Conservation (phyloP, 2,329 filamentous ascomycete genomes). For the Paracoccidioides lutzii region DNA sequence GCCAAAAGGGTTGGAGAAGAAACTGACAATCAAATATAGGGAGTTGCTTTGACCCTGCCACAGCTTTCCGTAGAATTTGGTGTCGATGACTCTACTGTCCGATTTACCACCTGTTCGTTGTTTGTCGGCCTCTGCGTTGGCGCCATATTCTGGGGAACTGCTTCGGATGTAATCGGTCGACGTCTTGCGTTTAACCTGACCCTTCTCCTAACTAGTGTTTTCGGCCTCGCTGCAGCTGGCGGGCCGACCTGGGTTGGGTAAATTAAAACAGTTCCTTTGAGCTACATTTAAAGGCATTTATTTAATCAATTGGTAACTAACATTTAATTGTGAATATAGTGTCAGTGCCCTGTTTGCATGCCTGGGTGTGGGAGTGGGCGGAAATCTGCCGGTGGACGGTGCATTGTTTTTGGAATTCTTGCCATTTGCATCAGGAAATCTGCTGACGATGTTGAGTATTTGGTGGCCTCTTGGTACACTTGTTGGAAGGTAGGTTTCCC, state of each 20-base stretch:
- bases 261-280: slow-evolving; percentile 14
- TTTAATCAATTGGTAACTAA: neutral
- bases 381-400: slow-evolving; percentile 67
- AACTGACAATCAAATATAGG: slow-evolving; percentile 31
- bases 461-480: slow-evolving; percentile 83
- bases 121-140: slow-evolving; percentile 67
- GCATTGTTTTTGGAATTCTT: slow-evolving; percentile 75
- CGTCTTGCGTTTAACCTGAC: slow-evolving; percentile 72
- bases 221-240: slow-evolving; percentile 58
- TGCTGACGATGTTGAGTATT: slow-evolving; percentile 67
- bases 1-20: neutral
- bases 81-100: slow-evolving; percentile 54
- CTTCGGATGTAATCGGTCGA: slow-evolving; percentile 64
- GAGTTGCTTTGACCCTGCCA: slow-evolving; percentile 63
- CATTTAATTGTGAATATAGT: slow-evolving; percentile 19
- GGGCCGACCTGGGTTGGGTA: slow-evolving; percentile 51
- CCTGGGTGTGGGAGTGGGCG: slow-evolving; percentile 57
- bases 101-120: slow-evolving; percentile 67
- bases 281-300: neutral
- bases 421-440: slow-evolving; percentile 57
- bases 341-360: slow-evolving; percentile 49
- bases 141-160: slow-evolving; percentile 68
- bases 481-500: slow-evolving; percentile 36
- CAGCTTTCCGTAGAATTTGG: slow-evolving; percentile 63
- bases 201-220: slow-evolving; percentile 59